These are phyloP conservation scores for Backusella mclennaniae DNA, from an alignment of 192 early-diverging fungal genomes.

Conservation along the genomic window DNA sequence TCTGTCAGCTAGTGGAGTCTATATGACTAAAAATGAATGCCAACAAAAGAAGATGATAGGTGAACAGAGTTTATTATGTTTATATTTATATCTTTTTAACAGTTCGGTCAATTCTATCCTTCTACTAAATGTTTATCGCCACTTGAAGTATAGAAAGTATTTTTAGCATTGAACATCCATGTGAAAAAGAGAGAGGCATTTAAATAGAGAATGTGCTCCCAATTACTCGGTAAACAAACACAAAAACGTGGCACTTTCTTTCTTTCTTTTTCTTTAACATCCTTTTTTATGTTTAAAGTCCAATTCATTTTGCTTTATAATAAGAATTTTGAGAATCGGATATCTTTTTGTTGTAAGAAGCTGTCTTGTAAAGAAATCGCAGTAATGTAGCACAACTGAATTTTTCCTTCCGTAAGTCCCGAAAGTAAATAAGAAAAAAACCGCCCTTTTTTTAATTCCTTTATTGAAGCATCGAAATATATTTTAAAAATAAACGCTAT, in stretches of 20 bases:
- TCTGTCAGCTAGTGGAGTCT: background rate
- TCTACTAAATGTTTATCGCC: background rate
- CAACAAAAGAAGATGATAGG: background rate
- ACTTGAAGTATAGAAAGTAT: background rate
- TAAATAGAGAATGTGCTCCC: background rate
- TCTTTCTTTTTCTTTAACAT: no score
- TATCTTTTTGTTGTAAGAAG: background rate
- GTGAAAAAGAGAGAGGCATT: background rate
- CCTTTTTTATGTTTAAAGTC: no score
- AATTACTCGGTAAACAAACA: no score
- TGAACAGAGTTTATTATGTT: background rate
- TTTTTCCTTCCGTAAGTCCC: background rate
- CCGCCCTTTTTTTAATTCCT: no score
- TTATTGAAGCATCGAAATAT: background rate
- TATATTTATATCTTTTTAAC: background rate
- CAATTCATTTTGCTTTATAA: no score
- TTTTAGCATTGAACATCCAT: background rate
- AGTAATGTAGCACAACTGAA: background rate
- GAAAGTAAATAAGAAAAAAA: background rate
- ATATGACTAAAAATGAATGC: background rate
- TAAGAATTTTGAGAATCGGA: no score
- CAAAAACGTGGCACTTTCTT: no score
- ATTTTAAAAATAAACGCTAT: no score
- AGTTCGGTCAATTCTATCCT: background rate
- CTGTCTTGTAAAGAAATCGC: background rate